A percentile compares a stretch with the other conserved stretches of the same genome.
Evolutionary conservation across 2,329 filamentous ascomycete species (phyloP).

Genomic region (Magnaporthales sp.): DNA sequence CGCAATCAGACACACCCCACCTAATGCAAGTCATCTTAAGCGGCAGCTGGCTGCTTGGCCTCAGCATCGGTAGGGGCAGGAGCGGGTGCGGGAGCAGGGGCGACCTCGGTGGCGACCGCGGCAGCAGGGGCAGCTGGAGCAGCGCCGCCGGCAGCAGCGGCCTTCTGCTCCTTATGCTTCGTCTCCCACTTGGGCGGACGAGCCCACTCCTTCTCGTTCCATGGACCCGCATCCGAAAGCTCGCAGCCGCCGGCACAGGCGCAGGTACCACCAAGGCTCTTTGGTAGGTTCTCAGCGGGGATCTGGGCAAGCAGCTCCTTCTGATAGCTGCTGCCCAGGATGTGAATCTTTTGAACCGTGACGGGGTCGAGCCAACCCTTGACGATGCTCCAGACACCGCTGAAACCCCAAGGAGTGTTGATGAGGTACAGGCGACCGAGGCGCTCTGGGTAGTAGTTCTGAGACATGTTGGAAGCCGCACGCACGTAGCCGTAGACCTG

Average conservation of each 20-base stretch:
- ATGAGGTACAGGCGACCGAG: constrained; percentile 94
- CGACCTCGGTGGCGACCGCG: constrained; percentile 22
- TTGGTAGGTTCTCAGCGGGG: constrained; percentile 81
- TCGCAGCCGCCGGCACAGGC: constrained; percentile 74
- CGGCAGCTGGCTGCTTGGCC: neutral
- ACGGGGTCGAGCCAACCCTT: constrained; percentile 96
- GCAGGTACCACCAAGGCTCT: constrained; percentile 76
- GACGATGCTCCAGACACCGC: constrained; percentile 72
- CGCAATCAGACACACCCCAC: neutral
- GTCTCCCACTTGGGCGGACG: constrained; percentile 55
- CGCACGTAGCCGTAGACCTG: constrained; percentile 85
- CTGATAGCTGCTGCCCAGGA: constrained; percentile 75
- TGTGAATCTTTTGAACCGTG: constrained; percentile 91
- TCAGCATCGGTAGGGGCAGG: neutral
- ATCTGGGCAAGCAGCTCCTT: constrained; percentile 78
- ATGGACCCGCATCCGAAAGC: constrained; percentile 84
- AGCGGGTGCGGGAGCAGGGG: constrained; percentile 22
- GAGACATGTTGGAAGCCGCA: constrained; percentile 78
- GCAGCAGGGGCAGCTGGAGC: constrained; percentile 22
- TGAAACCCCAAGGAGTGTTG: constrained; percentile 96
- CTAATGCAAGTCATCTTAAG: neutral
- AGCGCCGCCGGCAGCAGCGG: constrained; percentile 14
- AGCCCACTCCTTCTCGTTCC: constrained; percentile 64
- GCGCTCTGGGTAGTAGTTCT: constrained; percentile 99
- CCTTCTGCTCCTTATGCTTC: constrained; percentile 28